Evolutionary conservation across 2,329 filamentous ascomycete genomes (phyloP).

Genomic region (Monilinia aucupariae): DNA sequence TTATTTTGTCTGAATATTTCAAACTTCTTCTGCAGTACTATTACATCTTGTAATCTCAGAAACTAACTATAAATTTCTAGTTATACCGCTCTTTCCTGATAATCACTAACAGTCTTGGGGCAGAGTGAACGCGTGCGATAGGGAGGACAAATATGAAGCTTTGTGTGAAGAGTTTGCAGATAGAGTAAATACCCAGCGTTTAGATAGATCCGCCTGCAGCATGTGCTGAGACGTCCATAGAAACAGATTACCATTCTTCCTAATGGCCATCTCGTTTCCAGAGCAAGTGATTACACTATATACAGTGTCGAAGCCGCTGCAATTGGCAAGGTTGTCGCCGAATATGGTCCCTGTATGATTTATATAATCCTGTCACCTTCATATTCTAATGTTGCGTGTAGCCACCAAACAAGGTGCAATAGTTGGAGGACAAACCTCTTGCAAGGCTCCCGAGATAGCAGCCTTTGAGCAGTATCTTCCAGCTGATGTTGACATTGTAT

Average conservation of each 20-base stretch:
- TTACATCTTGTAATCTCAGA: slow-evolving; percentile 21
- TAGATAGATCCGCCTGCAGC: slow-evolving; percentile 31
- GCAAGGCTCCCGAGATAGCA: slow-evolving; percentile 92
- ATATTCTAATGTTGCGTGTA: slow-evolving; percentile 38
- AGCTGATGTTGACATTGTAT: slow-evolving; percentile 83
- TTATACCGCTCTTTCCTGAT: neutral
- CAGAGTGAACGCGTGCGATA: slow-evolving; percentile 94
- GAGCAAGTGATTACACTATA: slow-evolving; percentile 96
- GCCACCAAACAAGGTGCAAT: slow-evolving; percentile 93
- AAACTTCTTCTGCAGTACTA: slow-evolving; percentile 17
- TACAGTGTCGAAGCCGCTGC: slow-evolving; percentile 95
- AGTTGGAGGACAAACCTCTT: slow-evolving; percentile 95
- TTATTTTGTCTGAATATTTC: slow-evolving; percentile 69
- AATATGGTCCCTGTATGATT: slow-evolving; percentile 84
- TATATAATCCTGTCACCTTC: slow-evolving; percentile 5
- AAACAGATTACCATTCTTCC: slow-evolving; percentile 79
- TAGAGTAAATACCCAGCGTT: slow-evolving; percentile 64
- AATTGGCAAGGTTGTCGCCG: slow-evolving; percentile 79
- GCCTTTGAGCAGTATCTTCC: slow-evolving; percentile 90
- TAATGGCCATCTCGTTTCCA: slow-evolving; percentile 93
- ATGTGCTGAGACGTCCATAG: slow-evolving; percentile 48
- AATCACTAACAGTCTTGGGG: slow-evolving; percentile 1
- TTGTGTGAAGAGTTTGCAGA: slow-evolving; percentile 76
- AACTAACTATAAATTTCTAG: slow-evolving; percentile 25
- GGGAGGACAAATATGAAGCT: slow-evolving; percentile 78